These are phyloP conservation scores for Podila epicladia DNA, from an alignment of 192 early-diverging fungal genomes.

Conservation along the genomic window DNA sequence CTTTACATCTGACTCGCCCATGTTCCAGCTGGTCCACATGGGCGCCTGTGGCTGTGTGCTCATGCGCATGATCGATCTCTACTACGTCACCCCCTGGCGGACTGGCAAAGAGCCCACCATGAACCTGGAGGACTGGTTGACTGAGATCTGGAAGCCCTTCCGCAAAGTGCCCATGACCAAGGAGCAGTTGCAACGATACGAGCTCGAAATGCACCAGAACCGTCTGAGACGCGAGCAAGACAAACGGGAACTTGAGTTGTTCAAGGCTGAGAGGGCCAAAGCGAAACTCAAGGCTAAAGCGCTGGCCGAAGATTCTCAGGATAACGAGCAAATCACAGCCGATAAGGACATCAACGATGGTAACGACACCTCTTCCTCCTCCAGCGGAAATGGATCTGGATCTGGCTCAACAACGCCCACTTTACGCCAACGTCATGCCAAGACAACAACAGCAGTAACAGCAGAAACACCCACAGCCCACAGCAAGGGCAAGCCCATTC, in stretches of 20 bases:
- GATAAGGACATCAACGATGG: background rate
- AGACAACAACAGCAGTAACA: background rate
- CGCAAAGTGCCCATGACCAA: conserved; percentile 45
- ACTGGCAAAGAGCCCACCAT: conserved; percentile 42
- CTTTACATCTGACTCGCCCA: conserved; percentile 19
- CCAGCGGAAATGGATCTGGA: background rate
- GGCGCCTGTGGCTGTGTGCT: conserved; percentile 42
- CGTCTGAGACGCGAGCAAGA: conserved; percentile 23
- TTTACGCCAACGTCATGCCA: background rate
- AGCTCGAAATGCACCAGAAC: conserved; percentile 32
- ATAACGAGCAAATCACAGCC: background rate
- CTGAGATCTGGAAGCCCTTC: conserved; percentile 45
- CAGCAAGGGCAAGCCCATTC: conserved; percentile 22
- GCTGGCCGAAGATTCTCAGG: background rate
- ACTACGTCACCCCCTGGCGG: conserved; percentile 44
- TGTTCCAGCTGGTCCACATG: conserved; percentile 16
- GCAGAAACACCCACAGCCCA: background rate
- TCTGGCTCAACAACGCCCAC: background rate
- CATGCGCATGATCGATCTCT: conserved; percentile 40
- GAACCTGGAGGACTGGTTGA: conserved; percentile 41
- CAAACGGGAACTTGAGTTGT: background rate
- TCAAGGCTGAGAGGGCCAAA: background rate
- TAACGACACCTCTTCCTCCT: background rate
- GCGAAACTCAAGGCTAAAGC: background rate
- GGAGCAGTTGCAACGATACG: conserved; percentile 30